A percentile compares a stretch with the other conserved stretches of the same genome.
Conservation (phyloP, 2,329 filamentous ascomycete species). For the Paecilomyces dactylethromorphus region DNA sequence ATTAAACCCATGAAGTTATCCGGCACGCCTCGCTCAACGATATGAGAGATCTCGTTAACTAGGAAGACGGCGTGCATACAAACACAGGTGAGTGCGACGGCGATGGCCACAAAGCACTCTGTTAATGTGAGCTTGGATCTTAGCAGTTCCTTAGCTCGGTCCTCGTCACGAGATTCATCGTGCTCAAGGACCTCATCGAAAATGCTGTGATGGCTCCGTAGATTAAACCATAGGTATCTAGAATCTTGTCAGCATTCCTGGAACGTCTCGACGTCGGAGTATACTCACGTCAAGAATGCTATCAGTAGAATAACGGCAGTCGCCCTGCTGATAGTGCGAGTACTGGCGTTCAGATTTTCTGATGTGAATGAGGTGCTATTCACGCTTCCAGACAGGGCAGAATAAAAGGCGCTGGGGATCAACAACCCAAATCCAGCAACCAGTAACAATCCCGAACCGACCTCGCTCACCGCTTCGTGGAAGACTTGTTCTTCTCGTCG, state of each 20-base stretch:
- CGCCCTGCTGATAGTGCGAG: constrained; percentile 62
- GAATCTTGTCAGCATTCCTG: neutral
- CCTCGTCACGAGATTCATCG: constrained; percentile 62
- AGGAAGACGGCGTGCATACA: constrained; percentile 67
- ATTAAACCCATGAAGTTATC: constrained; percentile 65
- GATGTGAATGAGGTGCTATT: constrained; percentile 27
- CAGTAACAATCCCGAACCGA: constrained; percentile 68
- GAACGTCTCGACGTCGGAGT: neutral
- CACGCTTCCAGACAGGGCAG: constrained; percentile 38
- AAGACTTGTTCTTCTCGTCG: constrained; percentile 62
- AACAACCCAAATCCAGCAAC: constrained; percentile 59
- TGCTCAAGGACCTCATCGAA: constrained; percentile 67
- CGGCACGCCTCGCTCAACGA: constrained; percentile 47
- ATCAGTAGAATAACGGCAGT: constrained; percentile 65
- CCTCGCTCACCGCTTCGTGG: constrained; percentile 69
- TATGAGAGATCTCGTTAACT: constrained; percentile 63
- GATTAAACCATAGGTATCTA: constrained; percentile 62
- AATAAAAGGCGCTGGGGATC: constrained; percentile 42
- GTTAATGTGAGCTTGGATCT: constrained; percentile 68
- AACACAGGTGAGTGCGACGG: constrained; percentile 58
- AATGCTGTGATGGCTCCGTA: constrained; percentile 68
- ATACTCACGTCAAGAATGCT: constrained; percentile 56
- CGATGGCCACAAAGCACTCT: constrained; percentile 62
- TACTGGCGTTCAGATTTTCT: constrained; percentile 44
- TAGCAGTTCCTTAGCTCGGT: constrained; percentile 52